These are phyloP conservation scores for Cryptococcus sp. DNA, from an alignment of 1,284 basidiomycete species.

Conservation along the genomic window DNA sequence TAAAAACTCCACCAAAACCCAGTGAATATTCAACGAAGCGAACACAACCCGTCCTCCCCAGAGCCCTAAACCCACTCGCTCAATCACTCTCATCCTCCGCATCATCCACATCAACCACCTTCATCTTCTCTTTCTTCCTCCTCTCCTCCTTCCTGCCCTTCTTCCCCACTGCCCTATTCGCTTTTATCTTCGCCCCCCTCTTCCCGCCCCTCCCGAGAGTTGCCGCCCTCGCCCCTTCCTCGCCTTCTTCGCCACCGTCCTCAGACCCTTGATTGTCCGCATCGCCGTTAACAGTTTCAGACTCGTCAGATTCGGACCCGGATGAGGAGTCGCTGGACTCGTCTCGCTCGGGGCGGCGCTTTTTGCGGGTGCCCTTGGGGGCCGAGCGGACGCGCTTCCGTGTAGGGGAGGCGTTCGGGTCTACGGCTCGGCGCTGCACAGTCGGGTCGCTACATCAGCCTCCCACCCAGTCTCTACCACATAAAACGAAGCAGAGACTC, in stretches of 20 bases:
- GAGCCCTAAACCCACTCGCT: no score
- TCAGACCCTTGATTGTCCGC: constrained; percentile 14
- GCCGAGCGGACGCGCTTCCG: constrained; percentile 10
- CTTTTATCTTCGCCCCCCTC: constrained; percentile 45
- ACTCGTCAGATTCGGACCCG: not conserved
- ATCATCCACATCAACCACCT: not conserved
- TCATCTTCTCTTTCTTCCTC: constrained; percentile 1
- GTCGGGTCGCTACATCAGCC: not conserved
- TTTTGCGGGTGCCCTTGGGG: constrained; percentile 6
- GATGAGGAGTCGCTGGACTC: constrained; percentile 16
- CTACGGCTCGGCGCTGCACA: constrained; percentile 6
- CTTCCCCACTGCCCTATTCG: constrained; percentile 32
- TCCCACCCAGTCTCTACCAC: not conserved
- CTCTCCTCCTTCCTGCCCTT: constrained; percentile 14
- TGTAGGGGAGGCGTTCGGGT: constrained; percentile 11
- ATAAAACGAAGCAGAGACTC: constrained; percentile 6
- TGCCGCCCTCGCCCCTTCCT: constrained; percentile 17
- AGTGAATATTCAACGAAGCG: no score
- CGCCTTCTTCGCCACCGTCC: constrained; percentile 19
- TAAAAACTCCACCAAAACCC: no score
- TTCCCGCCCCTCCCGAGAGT: constrained; percentile 41
- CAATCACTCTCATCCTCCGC: no score
- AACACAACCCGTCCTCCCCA: no score
- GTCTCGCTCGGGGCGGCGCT: constrained; percentile 12
- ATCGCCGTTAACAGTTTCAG: constrained; percentile 17